Evolutionary conservation across 371 early-diverging fungal species (phyloP).

Genomic region (Actinomortierella ambigua): DNA sequence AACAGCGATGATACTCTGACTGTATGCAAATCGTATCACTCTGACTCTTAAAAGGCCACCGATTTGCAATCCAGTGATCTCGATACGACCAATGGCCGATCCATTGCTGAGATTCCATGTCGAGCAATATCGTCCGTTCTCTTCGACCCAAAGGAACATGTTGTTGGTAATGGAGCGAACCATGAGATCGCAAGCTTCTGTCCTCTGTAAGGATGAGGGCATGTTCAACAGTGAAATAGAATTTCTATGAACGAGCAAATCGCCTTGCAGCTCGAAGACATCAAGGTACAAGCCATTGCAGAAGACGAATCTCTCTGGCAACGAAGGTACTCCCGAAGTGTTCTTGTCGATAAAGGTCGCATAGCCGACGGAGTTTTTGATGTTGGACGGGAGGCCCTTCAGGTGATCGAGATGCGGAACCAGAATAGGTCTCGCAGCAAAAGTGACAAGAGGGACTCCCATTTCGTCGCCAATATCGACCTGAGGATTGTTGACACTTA

Average conservation of each 20-base stretch:
- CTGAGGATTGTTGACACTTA: background rate
- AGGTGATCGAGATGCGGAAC: slow-evolving; percentile 4
- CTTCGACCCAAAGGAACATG: slow-evolving; percentile 46
- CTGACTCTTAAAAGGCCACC: too few relatives aligned
- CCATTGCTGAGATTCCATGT: slow-evolving; percentile 41
- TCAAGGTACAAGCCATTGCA: slow-evolving; percentile 41
- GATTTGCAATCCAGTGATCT: too few relatives aligned
- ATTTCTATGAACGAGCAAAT: background rate
- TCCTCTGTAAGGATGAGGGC: slow-evolving; percentile 30
- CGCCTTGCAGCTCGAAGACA: slow-evolving; percentile 15
- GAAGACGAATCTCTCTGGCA: slow-evolving; percentile 14
- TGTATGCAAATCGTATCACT: too few relatives aligned
- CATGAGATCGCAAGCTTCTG: slow-evolving; percentile 44
- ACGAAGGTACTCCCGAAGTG: background rate
- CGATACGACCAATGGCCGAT: slow-evolving; percentile 5
- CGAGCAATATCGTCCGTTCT: slow-evolving; percentile 37
- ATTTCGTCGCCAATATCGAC: background rate
- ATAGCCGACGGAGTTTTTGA: background rate
- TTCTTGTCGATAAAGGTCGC: slow-evolving; percentile 1
- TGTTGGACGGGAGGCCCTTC: too few relatives aligned
- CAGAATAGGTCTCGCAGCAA: too few relatives aligned
- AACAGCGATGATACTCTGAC: slow-evolving; percentile 17
- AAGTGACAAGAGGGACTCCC: too few relatives aligned
- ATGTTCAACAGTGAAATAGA: slow-evolving; percentile 32
- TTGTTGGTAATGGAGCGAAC: slow-evolving; percentile 37